A percentile compares a stretch with the other conserved stretches of the same genome.
These are phyloP conservation scores for Dictyostelium citrinum DNA, from an alignment of 78 protist genomes.

Conservation along the genomic window DNA sequence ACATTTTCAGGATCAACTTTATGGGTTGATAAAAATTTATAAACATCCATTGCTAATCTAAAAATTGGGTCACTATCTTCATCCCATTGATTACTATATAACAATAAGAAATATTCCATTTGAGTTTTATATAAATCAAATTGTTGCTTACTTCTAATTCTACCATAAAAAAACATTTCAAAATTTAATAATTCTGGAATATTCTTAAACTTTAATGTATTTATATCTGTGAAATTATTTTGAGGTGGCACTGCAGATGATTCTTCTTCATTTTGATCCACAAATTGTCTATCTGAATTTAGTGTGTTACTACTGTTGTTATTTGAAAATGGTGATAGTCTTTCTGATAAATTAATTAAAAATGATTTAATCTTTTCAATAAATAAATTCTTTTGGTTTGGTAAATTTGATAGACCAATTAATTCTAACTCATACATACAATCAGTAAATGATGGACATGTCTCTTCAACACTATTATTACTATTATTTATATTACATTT, in stretches of 20 bases:
- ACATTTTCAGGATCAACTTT: conserved; percentile 45
- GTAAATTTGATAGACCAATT: neutral
- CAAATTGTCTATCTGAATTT: neutral
- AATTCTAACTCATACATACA: conserved; percentile 27
- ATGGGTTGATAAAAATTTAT: conserved; percentile 35
- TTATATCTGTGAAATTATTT: neutral
- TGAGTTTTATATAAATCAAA: conserved; percentile 7
- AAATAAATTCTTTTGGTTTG: conserved; percentile 33
- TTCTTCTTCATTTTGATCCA: neutral
- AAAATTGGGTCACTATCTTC: conserved; percentile 31
- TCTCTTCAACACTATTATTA: neutral
- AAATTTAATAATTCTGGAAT: conserved; percentile 26
- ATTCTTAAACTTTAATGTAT: neutral
- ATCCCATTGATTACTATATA: conserved; percentile 22
- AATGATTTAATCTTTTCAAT: conserved; percentile 30
- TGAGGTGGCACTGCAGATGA: neutral
- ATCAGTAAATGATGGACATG: neutral
- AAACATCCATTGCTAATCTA: conserved; percentile 39
- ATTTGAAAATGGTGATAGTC: neutral
- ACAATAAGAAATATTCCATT: conserved; percentile 17
- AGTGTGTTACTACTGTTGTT: neutral
- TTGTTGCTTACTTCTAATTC: conserved; percentile 12
- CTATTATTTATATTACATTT: neutral
- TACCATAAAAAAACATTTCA: conserved; percentile 23
- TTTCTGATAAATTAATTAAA: neutral